Evolutionary conservation across 2,329 filamentous ascomycete species (phyloP).

Genomic region (Colletotrichum cordylinicola): DNA sequence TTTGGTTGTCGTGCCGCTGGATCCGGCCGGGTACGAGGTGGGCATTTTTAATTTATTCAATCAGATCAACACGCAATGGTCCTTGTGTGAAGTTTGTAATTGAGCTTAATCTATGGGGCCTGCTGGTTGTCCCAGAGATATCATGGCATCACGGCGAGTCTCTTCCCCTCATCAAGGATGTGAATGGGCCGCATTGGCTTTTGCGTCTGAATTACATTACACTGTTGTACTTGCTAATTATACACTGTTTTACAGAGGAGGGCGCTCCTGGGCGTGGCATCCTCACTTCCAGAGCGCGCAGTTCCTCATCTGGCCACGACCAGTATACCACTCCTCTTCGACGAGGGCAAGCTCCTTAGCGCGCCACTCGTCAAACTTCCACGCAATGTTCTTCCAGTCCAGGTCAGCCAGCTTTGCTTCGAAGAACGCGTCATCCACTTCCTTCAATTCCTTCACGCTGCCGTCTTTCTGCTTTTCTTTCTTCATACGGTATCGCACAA

Average conservation of each 20-base stretch:
- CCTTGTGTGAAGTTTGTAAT: not conserved
- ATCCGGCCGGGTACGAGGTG: not conserved
- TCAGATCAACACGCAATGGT: not conserved
- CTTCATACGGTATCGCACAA: constrained; percentile 51
- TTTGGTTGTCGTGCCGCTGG: not conserved
- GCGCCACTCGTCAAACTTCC: constrained; percentile 75
- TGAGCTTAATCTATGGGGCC: not conserved
- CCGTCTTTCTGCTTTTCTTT: not conserved
- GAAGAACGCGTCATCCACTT: constrained; percentile 32
- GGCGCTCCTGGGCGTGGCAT: not conserved
- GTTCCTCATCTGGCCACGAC: constrained; percentile 14
- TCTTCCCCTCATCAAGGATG: not conserved
- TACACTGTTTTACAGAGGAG: constrained; percentile 8
- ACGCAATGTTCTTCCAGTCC: constrained; percentile 73
- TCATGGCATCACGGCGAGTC: not conserved
- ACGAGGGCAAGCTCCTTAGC: constrained; percentile 67
- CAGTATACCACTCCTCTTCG: constrained; percentile 70
- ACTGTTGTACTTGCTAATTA: not conserved
- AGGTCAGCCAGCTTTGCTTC: constrained; percentile 75
- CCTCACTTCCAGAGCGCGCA: not conserved
- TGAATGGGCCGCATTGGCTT: not conserved
- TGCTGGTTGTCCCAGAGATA: not conserved
- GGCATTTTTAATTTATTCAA: not conserved
- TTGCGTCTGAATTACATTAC: not conserved
- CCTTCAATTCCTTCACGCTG: constrained; percentile 8